Base-by-base conservation (phyloP, 371 early-diverging fungal species). In the Rhizopus sp. region DNA sequence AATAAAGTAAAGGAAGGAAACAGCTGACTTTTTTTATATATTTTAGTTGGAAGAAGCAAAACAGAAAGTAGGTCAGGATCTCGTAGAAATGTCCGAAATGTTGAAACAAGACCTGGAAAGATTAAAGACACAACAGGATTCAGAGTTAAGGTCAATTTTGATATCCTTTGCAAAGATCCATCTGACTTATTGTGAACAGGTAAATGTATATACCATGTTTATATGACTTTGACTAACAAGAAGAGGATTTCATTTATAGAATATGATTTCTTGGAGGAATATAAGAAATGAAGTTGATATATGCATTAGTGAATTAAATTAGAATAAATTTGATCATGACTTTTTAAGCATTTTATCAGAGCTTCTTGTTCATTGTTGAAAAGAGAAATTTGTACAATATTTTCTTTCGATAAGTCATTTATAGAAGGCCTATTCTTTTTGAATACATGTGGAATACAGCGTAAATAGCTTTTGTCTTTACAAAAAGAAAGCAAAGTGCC, bases 91-190 rank as follows among this genome's bases (percentile, higher is more conserved):
- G 37, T 88, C 91, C 9, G 78, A 73, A 3, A 84, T 82, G 29
- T 86, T 93, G 30, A 90, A 93, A 64, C 68, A 78, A 6, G 93
- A 97, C 55, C 60, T 97, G 60, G 92, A 93, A 45, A 79, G 90
- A 47, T 93, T 93, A 73, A 91, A 97, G 66, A 70, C 81, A 50
- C 90, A 90, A 63, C 93, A 95, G 69, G 72, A 90, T 52, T 65
- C 67, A 31, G 95, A 95, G 47, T 52, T 97, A 16, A 82, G 84
- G 56, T 72, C 82, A 32, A 81, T 91, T 62, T 63, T 97, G 50
- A 63, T 91, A 34, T 82, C 82, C 2, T 89, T 85, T 70, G 93
- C 94, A 7, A 83, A 85, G 48, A 83, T 87, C 35, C 92, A 93
- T 54, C 64, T 88, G 30, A 80, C 84, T 51, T 93, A 86, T 82